Evolutionary conservation across 768 basidiomycete species (phyloP), one percentile per base, ranked within the genome.

Genomic region (Russula dissimulans): DNA sequence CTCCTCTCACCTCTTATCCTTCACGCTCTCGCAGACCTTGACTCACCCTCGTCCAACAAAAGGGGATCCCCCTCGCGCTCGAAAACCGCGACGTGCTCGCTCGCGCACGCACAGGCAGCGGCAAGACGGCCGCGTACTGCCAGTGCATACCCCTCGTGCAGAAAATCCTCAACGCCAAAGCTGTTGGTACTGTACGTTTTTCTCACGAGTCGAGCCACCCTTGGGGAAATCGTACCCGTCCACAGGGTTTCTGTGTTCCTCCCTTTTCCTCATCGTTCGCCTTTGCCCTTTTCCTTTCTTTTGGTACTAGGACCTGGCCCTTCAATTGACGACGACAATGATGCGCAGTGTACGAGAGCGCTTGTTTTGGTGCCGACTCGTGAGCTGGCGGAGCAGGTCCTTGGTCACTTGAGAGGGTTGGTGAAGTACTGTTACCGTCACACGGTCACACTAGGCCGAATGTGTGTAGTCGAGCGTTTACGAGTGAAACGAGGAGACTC

Each of bases 71-170:
- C 1, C 79, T 95, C 17, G 92, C 95, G 1, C 80, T 99, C 38
- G 89, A 93, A 71, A 85, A 87, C 65, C 77, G 79, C 38, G 97
- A 99, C 71, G 89, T 99, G 56, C 83, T 99, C 36, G 95, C 95
- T 18, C 82, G 91, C 47, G 95, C 97, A 3, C 82, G 91, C 36
- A 99, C 97, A 3, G 97, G 97, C 17, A 94, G 91, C 59, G 97
- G 97, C 29, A 99, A 99, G 76, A 99, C 97, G 0, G 91, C 89
- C 4, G 93, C 97, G 3, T 99, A 99, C 71, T n/a, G n/a, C n/a
- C n/a, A n/a, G n/a, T 91, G 90, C 67, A 79, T 98, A 10, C 97
- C 97, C 0, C 74, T 95, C 29, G 77, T 91, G 0, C 94, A 98
- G 71, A 95, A 92, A 71, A 85, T 98, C 26, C 69, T 97, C 56